These are phyloP conservation scores for Tricholomella constricta DNA, from an alignment of 768 basidiomycete species.

Conservation along the genomic window DNA sequence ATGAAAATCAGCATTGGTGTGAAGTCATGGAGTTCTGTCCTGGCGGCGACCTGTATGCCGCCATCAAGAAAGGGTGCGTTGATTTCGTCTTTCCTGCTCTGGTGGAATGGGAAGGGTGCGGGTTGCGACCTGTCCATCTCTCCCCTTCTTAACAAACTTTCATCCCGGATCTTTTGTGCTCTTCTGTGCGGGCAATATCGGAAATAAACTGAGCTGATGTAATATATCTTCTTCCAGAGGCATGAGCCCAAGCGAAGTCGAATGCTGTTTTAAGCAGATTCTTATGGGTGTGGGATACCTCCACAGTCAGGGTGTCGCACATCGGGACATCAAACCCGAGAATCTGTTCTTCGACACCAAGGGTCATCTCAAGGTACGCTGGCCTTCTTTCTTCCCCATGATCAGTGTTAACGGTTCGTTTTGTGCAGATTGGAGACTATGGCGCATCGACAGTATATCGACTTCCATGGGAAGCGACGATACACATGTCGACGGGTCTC, in stretches of 20 bases:
- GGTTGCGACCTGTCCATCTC: conserved; percentile 3
- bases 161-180: not conserved
- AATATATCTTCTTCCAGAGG: conserved; percentile 31
- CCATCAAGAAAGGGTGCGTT: conserved; percentile 90
- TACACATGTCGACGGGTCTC: conserved; percentile 95
- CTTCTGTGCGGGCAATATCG: conserved; percentile 2
- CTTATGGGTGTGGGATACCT: conserved; percentile 86
- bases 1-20: conserved; percentile 95
- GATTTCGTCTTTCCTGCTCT: conserved; percentile 30
- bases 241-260: conserved; percentile 90
- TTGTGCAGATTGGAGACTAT: conserved; percentile 88
- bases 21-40: conserved; percentile 99
- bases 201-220: conserved; percentile 17
- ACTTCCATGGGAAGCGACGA: conserved; percentile 95
- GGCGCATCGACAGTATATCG: conserved; percentile 99
- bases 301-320: conserved; percentile 95
- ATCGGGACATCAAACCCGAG: conserved; percentile 98
- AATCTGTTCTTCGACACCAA: conserved; percentile 93
- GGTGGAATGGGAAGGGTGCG: not conserved
- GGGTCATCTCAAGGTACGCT: conserved; percentile 86
- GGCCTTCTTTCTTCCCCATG: not conserved
- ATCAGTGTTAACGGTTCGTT: conserved; percentile 1
- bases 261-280: conserved; percentile 98
- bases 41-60: conserved; percentile 96
- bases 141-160: conserved; percentile 8